Conservation (phyloP, 2,329 filamentous ascomycete species). For the Alternaria arbusti region DNA sequence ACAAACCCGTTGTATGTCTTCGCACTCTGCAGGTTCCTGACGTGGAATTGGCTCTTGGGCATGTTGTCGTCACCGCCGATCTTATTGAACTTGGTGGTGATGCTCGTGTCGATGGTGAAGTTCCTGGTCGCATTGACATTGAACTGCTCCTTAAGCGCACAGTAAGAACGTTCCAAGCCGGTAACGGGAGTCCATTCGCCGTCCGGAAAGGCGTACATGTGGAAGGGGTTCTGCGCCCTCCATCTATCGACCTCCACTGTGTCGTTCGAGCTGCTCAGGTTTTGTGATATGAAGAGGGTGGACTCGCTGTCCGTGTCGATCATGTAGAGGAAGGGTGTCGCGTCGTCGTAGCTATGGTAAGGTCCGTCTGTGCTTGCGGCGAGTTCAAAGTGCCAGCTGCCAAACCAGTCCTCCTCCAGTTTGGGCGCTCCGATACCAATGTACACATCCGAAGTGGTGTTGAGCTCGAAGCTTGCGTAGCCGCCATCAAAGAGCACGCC, state of each 20-base stretch:
- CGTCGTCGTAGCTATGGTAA: slow-evolving; percentile 71
- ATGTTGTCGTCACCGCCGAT: slow-evolving; percentile 60
- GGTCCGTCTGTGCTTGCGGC: slow-evolving; percentile 80
- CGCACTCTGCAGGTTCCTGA: slow-evolving; percentile 74
- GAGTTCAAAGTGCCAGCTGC: slow-evolving; percentile 79
- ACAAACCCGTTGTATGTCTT: slow-evolving; percentile 76
- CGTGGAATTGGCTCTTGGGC: slow-evolving; percentile 87
- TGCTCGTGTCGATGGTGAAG: slow-evolving; percentile 69
- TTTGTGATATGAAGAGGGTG: slow-evolving; percentile 78
- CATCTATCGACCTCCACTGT: slow-evolving; percentile 60
- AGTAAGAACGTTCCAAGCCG: slow-evolving; percentile 81
- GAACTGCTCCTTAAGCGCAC: slow-evolving; percentile 73
- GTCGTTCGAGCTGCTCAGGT: slow-evolving; percentile 64
- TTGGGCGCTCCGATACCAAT: slow-evolving; percentile 77
- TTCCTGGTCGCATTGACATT: slow-evolving; percentile 67
- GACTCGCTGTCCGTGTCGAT: slow-evolving; percentile 84
- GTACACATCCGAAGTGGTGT: slow-evolving; percentile 72
- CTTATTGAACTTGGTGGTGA: slow-evolving; percentile 67
- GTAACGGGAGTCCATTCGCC: slow-evolving; percentile 63
- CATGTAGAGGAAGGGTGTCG: slow-evolving; percentile 70
- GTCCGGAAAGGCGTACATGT: slow-evolving; percentile 75
- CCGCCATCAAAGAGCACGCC: slow-evolving; percentile 67
- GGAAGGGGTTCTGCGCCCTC: slow-evolving; percentile 66
- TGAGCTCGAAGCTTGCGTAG: slow-evolving; percentile 69
- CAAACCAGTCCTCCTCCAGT: slow-evolving; percentile 63